phyloP scores from a whole-genome alignment of 345 rosid genomes.

The Conringia planisiliqua region DNA sequence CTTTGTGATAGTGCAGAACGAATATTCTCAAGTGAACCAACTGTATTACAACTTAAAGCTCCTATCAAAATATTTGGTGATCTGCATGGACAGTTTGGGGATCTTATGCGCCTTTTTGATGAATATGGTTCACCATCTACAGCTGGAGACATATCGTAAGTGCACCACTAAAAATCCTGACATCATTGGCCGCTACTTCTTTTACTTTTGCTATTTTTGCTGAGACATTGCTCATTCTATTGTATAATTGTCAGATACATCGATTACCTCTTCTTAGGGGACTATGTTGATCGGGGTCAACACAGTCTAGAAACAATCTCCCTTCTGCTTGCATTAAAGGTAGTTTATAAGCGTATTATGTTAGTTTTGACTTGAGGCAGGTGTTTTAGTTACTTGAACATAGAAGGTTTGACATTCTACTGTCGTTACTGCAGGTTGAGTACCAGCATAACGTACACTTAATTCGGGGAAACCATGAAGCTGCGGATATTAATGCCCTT shows the following conservation, averaged over 20 bases:
- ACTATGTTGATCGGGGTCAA: conserved; percentile 95
- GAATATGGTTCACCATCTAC: conserved; percentile 95
- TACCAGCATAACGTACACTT: conserved; percentile 77
- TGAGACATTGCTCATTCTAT: conserved; percentile 6
- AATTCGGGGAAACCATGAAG: conserved; percentile 97
- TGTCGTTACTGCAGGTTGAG: conserved; percentile 60
- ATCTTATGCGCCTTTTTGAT: conserved; percentile 95
- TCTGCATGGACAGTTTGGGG: conserved; percentile 94
- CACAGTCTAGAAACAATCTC: conserved; percentile 87
- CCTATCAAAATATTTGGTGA: conserved; percentile 94
- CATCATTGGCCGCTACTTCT: neutral
- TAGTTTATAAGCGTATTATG: conserved; percentile 23
- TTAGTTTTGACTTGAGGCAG: conserved; percentile 7
- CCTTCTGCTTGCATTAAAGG: conserved; percentile 92
- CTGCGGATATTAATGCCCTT: conserved; percentile 94
- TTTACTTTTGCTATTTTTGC: neutral
- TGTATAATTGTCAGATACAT: conserved; percentile 62
- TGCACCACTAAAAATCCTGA: neutral
- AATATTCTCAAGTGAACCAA: conserved; percentile 78
- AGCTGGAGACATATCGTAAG: conserved; percentile 96
- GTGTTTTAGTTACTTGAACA: conserved; percentile 7
- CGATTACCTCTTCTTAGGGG: conserved; percentile 94
- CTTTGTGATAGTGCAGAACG: conserved; percentile 87
- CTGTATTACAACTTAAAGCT: conserved; percentile 82
- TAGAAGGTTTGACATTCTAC: conserved; percentile 14